Base-by-base conservation (phyloP, 108 stramenopile species). In the Discostella pseudostelligera region DNA sequence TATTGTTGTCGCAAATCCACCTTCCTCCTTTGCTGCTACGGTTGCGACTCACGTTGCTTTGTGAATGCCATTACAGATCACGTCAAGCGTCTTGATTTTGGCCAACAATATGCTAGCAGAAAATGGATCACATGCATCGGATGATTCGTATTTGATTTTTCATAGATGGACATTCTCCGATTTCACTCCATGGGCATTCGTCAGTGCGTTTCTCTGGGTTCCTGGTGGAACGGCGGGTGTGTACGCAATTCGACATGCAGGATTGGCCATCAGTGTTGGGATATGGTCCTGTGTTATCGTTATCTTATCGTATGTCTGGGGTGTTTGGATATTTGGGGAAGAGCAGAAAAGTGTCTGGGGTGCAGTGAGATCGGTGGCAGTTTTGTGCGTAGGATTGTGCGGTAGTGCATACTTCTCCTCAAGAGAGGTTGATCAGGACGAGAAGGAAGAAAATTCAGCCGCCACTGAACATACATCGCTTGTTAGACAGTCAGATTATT, bases 261-360 rank as follows among this genome's bases (percentile, higher is more conserved):
- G 92, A 19, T 71, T 93, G 19, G 92, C 88, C 10, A 81, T 93
- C 21, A 79, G 69, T 25, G 84, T 84, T 45, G 92, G 88, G 4
- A 81, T 89, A n/a, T 87, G 87, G 76, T 84, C 81, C 19, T 79
- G 78, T 25, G 82, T 86, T 40, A 90, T 90, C 71, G 88, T 94
- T 8, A 59, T 94, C 12, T 72, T 89, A 9, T 80, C 78, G 16
- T 90, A 87, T 59, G 51, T 84, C 19, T 89, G 89, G 89, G 93
- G 93, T 4, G 70, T 78, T 9, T 36, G 76, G 21, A 89, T 90
- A 26, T 93, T 93, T 80, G 62, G 78, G 1, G 92, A 93, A 56
- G 74, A 81, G 51, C 85, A 63, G 84, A 85, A 49, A 71, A 84
- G 46, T 71, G 72, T 40, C 10, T 35, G 20, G 82, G 88, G 47